A percentile compares a stretch with the other conserved stretches of the same genome.
These are phyloP conservation scores for Cucurbita maxima DNA, from an alignment of 306 rosid species.

Conservation along the genomic window DNA sequence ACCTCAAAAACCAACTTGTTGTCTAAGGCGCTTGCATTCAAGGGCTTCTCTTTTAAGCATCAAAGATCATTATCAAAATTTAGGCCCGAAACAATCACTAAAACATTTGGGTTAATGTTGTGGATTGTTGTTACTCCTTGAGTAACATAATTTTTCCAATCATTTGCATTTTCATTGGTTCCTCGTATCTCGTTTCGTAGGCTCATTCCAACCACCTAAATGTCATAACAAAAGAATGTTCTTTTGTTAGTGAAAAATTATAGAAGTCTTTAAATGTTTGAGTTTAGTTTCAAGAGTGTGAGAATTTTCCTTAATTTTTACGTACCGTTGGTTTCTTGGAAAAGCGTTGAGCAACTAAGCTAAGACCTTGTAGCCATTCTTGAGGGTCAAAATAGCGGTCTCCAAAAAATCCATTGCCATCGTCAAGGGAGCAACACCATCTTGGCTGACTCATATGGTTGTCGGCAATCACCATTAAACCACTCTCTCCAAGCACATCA, in stretches of 20 bases:
- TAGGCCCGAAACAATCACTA: conserved; percentile 23
- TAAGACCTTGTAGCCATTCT: conserved; percentile 41
- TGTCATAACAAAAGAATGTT: no score
- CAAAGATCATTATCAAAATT: conserved; percentile 22
- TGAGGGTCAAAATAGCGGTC: conserved; percentile 31
- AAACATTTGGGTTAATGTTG: conserved; percentile 10
- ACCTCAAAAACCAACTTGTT: conserved; percentile 27
- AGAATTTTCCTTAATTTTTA: neutral
- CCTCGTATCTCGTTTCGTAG: conserved; percentile 36
- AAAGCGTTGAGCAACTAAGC: conserved; percentile 22
- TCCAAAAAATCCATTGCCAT: conserved; percentile 39
- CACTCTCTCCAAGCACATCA: conserved; percentile 20
- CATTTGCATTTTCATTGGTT: conserved; percentile 11
- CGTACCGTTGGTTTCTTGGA: conserved; percentile 15
- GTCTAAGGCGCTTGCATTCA: conserved; percentile 5
- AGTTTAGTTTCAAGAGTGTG: neutral
- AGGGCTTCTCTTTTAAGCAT: conserved; percentile 16
- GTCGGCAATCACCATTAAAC: conserved; percentile 27
- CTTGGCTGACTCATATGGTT: conserved; percentile 44
- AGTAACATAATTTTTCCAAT: conserved; percentile 26
- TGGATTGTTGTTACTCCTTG: conserved; percentile 27
- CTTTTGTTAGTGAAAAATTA: neutral
- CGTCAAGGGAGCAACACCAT: conserved; percentile 42
- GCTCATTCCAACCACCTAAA: conserved; percentile 31
- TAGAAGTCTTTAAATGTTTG: neutral